Conservation (phyloP, 1,139 yeast species). For the Magnusiomyces magnusii region DNA sequence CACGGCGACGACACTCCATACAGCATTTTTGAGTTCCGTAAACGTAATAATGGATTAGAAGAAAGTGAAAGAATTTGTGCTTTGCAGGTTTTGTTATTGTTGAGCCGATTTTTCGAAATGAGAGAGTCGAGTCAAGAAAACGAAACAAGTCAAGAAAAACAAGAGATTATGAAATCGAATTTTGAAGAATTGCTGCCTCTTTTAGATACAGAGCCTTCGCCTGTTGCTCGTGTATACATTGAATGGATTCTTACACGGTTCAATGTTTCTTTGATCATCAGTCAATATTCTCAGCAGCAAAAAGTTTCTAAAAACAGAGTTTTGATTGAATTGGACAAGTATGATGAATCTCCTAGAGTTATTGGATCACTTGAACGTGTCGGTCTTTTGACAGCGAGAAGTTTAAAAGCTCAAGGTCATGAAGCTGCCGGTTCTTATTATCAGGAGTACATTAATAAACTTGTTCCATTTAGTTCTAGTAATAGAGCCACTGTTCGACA, state of each 20-base stretch:
- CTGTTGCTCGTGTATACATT: conserved; percentile 60
- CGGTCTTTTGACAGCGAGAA: conserved; percentile 46
- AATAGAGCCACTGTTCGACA: conserved; percentile 79
- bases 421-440: conserved; percentile 19
- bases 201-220: conserved; percentile 58
- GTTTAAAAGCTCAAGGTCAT: conserved; percentile 31
- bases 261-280: conserved; percentile 3
- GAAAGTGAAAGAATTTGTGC: conserved; percentile 58
- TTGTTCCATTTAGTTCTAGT: conserved; percentile 69
- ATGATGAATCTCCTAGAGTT: conserved; percentile 29
- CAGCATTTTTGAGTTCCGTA: conserved; percentile 43
- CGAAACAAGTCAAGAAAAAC: too few species aligned
- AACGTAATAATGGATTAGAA: conserved; percentile 57
- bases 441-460: conserved; percentile 22
- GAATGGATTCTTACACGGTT: conserved; percentile 64
- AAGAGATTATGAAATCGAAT: conserved; percentile 23
- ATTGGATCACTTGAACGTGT: conserved; percentile 38
- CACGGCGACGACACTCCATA: conserved; percentile 27
- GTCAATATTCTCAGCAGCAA: neutral
- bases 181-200: conserved; percentile 29
- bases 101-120: conserved; percentile 28
- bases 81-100: conserved; percentile 43
- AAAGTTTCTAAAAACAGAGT: neutral
- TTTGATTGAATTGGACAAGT: conserved; percentile 29
- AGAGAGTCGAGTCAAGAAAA: too few species aligned